These are phyloP conservation scores for Aotearoamyces nothofagi DNA, from an alignment of 2,329 filamentous ascomycete genomes.

Conservation along the genomic window DNA sequence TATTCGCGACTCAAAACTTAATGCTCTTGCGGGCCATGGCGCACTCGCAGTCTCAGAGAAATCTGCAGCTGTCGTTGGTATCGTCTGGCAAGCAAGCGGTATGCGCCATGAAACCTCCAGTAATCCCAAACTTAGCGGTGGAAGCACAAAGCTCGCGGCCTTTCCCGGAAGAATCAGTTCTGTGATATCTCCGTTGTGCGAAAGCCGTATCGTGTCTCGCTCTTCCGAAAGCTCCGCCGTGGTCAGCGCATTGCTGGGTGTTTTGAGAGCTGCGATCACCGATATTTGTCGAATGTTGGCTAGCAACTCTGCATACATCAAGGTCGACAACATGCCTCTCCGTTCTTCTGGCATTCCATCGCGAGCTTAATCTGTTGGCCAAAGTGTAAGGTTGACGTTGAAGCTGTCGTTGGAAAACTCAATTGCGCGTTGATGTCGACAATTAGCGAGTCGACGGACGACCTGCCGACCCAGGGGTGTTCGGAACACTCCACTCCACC, in stretches of 20 bases:
- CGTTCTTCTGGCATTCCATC: slow-evolving; percentile 2
- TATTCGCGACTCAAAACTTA: slow-evolving; percentile 21
- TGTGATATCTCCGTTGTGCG: slow-evolving; percentile 28
- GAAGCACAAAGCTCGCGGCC: slow-evolving; percentile 6
- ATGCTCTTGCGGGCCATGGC: slow-evolving; percentile 37
- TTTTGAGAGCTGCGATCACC: slow-evolving; percentile 34
- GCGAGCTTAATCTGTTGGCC: too few species aligned
- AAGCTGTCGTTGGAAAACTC: too few species aligned
- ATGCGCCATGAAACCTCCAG: slow-evolving; percentile 37
- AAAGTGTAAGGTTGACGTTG: not conserved
- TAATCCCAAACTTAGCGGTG: slow-evolving; percentile 12
- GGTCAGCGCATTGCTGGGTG: slow-evolving; percentile 17
- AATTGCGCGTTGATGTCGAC: too few species aligned
- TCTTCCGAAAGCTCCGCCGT: slow-evolving; percentile 25
- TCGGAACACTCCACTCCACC: too few species aligned
- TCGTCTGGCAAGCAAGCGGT: slow-evolving; percentile 20
- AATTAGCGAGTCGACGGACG: too few species aligned
- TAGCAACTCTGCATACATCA: slow-evolving; percentile 49
- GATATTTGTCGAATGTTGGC: slow-evolving; percentile 50
- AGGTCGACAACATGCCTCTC: slow-evolving; percentile 5
- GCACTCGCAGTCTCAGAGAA: slow-evolving; percentile 9
- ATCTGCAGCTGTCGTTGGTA: slow-evolving; percentile 5
- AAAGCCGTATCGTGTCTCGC: slow-evolving; percentile 29
- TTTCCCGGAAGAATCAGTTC: slow-evolving; percentile 23
- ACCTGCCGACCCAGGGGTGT: too few species aligned